phyloP scores from a whole-genome alignment of 257 asterid genomes.

The Agastache rugosa region DNA sequence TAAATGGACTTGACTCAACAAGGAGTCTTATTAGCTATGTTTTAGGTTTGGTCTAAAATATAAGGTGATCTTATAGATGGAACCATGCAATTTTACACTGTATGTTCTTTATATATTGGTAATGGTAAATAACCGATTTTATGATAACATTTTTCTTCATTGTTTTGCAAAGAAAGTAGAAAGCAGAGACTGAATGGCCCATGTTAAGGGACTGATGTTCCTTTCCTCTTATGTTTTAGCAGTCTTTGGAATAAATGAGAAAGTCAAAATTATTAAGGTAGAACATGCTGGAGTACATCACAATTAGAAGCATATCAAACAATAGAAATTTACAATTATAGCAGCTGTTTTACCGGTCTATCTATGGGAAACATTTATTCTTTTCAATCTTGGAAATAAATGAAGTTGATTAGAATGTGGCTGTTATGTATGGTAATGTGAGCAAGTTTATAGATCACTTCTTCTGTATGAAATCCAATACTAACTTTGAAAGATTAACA shows the following conservation, averaged over 20 bases:
- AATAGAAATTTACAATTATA: too few relatives aligned
- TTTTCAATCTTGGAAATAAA: not conserved
- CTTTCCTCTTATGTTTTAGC: not conserved
- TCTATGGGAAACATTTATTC: not conserved
- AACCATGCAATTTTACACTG: conserved; percentile 8
- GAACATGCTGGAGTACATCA: not conserved
- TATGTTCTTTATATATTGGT: not conserved
- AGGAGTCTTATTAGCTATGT: not conserved
- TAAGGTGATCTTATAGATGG: not conserved
- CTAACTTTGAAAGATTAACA: too few relatives aligned
- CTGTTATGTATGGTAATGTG: not conserved
- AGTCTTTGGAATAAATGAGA: not conserved
- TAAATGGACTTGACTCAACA: not conserved
- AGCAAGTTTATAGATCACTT: not conserved
- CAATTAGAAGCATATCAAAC: too few relatives aligned
- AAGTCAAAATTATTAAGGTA: not conserved
- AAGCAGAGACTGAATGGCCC: not conserved
- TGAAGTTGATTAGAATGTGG: not conserved
- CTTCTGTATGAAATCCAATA: too few relatives aligned
- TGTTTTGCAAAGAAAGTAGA: not conserved
- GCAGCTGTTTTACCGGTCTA: too few relatives aligned
- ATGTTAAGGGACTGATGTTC: conserved; percentile 8
- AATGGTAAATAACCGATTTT: not conserved
- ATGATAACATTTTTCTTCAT: not conserved
- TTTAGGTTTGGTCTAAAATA: conserved; percentile 16